A percentile compares a stretch with the other conserved stretches of the same genome.
Conservation (phyloP, 306 rosid genomes). For the apple (Malus domestica) region DNA sequence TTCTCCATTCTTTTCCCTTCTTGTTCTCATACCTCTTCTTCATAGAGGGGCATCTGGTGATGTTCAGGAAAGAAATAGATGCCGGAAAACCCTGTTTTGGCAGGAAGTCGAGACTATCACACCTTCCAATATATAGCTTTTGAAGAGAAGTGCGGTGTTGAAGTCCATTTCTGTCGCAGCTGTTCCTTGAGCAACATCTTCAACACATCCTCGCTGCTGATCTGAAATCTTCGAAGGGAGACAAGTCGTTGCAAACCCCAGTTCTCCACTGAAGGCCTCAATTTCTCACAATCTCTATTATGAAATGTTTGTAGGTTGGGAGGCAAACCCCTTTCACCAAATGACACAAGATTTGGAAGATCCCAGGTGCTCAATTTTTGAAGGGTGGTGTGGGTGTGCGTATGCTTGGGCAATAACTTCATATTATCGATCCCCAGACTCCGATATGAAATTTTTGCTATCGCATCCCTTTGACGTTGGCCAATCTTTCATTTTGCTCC, state of each 20-base stretch:
- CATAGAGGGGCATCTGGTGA: background rate
- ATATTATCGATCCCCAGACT: background rate
- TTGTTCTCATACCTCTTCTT: background rate
- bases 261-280: background rate
- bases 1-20: no score
- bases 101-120: background rate
- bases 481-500: no score
- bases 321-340: background rate
- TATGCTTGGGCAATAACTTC: background rate
- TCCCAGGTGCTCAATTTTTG: rapidly evolving
- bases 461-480: no score
- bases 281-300: rapidly evolving
- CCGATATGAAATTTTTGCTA: no score
- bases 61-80: background rate
- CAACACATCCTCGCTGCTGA: background rate
- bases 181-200: background rate
- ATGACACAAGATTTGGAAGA: background rate
- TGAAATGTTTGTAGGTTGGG: background rate
- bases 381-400: background rate
- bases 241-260: background rate
- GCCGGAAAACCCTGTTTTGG: background rate
- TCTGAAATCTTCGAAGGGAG: rapidly evolving
- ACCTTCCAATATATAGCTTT: background rate
- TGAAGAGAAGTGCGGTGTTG: background rate
- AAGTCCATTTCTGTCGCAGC: background rate